phyloP scores from a whole-genome alignment of 1,284 basidiomycete species.

The Tylopilus sp. region DNA sequence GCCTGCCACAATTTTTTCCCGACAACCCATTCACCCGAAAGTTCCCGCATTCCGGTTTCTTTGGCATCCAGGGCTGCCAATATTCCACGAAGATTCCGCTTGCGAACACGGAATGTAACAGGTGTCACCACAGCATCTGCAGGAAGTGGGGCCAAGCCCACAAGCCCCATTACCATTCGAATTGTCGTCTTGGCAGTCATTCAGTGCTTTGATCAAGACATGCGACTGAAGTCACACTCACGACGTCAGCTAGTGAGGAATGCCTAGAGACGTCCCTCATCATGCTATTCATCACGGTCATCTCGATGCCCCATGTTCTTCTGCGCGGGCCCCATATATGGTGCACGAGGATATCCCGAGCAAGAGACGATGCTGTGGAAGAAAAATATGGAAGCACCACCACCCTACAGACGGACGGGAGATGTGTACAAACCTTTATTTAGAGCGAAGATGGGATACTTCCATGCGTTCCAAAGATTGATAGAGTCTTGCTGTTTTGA shows the following conservation, averaged over 20 bases:
- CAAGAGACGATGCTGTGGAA: constrained; percentile 59
- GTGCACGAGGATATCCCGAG: constrained; percentile 66
- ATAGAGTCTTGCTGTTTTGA: constrained; percentile 50
- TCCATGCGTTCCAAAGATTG: constrained; percentile 66
- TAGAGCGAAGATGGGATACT: constrained; percentile 58
- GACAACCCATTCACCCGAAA: constrained; percentile 96
- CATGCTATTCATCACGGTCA: constrained; percentile 79
- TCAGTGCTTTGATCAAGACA: constrained; percentile 11
- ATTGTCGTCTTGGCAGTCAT: constrained; percentile 52
- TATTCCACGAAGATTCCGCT: constrained; percentile 71
- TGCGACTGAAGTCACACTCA: constrained; percentile 36
- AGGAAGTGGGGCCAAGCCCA: constrained; percentile 83
- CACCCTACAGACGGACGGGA: neutral
- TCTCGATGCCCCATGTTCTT: constrained; percentile 86
- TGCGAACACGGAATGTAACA: constrained; percentile 84
- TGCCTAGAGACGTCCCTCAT: constrained; percentile 85
- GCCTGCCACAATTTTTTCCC: constrained; percentile 87
- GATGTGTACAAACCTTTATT: constrained; percentile 53
- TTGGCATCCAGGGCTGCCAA: constrained; percentile 71
- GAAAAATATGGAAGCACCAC: neutral
- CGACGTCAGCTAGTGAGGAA: constrained; percentile 83
- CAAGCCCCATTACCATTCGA: constrained; percentile 78
- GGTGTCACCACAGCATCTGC: constrained; percentile 95
- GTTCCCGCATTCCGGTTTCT: constrained; percentile 72
- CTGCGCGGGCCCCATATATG: constrained; percentile 78